Evolutionary conservation across 208 protist species (phyloP).

Genomic region (Giardia muris): DNA sequence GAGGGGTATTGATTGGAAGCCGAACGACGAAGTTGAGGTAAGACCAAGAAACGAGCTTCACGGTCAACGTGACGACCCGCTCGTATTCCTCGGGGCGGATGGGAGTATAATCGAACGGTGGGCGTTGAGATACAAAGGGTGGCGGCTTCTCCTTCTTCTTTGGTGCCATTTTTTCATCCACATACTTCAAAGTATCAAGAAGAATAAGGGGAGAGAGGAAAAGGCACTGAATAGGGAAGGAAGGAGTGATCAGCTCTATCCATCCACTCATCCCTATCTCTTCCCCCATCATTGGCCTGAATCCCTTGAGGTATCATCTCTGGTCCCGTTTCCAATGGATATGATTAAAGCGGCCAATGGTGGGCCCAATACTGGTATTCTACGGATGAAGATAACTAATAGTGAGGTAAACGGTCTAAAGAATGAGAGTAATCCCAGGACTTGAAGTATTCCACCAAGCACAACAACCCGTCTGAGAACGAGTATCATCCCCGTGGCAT

Average conservation of each 20-base stretch:
- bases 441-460: neutral
- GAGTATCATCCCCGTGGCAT: neutral
- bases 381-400: no score
- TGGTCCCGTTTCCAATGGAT: no score
- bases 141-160: neutral
- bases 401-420: neutral
- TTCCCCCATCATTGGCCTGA: no score
- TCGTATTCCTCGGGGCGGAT: conserved; percentile 20
- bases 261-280: no score
- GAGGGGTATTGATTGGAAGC: neutral
- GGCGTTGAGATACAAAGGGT: neutral
- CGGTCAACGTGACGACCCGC: neutral
- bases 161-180: neutral
- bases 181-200: no score
- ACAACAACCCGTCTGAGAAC: neutral
- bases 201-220: no score
- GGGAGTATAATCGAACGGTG: conserved; percentile 11
- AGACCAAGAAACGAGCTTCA: conserved; percentile 22
- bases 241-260: no score
- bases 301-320: no score
- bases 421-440: neutral
- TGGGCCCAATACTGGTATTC: no score
- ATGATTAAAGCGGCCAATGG: no score
- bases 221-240: no score
- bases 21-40: conserved; percentile 26